These are phyloP conservation scores for Phaffomyces opuntiae DNA, from an alignment of 805 yeast genomes.

Conservation along the genomic window DNA sequence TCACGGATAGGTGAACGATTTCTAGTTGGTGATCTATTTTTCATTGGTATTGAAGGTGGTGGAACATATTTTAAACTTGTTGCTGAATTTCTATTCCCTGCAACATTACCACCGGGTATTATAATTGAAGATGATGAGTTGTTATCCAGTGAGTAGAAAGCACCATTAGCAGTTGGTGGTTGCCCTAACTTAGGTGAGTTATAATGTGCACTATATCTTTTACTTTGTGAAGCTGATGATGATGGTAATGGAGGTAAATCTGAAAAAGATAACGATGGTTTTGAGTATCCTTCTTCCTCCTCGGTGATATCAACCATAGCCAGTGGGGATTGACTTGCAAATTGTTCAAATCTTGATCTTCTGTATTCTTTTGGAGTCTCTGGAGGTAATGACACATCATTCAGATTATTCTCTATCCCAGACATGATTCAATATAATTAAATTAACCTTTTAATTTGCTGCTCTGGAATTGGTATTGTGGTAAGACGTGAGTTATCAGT, in stretches of 20 bases:
- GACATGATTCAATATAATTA: background rate
- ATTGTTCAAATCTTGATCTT: constrained; percentile 18
- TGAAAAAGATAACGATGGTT: constrained; percentile 4
- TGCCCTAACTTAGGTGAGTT: constrained; percentile 8
- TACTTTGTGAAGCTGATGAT: constrained; percentile 10
- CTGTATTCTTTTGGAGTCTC: constrained; percentile 16
- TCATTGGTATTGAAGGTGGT: constrained; percentile 18
- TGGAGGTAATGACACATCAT: constrained; percentile 2
- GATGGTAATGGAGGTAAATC: constrained; percentile 15
- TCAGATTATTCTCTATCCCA: background rate
- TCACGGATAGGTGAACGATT: constrained; percentile 25
- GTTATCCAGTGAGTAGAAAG: constrained; percentile 10
- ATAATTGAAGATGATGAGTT: constrained; percentile 18
- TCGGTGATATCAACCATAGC: constrained; percentile 25
- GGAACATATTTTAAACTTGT: constrained; percentile 22
- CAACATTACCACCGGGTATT: constrained; percentile 23
- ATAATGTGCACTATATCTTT: constrained; percentile 12
- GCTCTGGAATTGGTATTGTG: background rate
- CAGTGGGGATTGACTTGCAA: constrained; percentile 16
- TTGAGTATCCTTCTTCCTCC: constrained; percentile 9
- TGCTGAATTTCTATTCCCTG: constrained; percentile 22
- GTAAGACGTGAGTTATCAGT: background rate
- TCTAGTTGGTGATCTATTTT: constrained; percentile 13
- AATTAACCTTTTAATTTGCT: background rate
- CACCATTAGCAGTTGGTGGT: constrained; percentile 5